A percentile compares a stretch with the other conserved stretches of the same genome.
Conservation (phyloP, 441 rosid genomes). For the Adansonia gregorii region DNA sequence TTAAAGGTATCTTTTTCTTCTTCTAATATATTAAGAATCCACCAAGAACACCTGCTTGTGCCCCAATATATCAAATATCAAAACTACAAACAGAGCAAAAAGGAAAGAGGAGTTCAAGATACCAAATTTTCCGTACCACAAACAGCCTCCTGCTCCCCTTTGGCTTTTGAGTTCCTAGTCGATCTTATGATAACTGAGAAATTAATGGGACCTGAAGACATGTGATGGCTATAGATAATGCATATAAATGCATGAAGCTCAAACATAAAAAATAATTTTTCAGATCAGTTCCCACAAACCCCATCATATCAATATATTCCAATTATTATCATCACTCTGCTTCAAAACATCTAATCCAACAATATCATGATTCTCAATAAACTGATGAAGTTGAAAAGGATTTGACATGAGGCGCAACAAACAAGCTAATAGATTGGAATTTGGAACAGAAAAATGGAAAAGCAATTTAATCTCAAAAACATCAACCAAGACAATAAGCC, state of each 20-base stretch:
- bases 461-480: not conserved
- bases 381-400: not conserved
- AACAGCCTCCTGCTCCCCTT: not conserved
- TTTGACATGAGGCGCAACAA: not conserved
- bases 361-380: not conserved
- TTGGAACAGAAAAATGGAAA: not conserved
- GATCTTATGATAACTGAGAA: not conserved
- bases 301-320: not conserved
- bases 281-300: not conserved
- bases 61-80: not conserved
- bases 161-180: not conserved
- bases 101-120: not conserved
- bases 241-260: not conserved
- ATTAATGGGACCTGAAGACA: slow-evolving; percentile 10
- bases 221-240: slow-evolving; percentile 4
- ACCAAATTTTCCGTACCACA: not conserved
- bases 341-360: not conserved
- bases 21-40: not conserved
- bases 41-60: not conserved
- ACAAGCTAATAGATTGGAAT: not conserved
- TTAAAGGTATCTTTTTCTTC: not conserved
- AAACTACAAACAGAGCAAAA: not conserved
- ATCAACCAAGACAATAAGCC: not conserved
- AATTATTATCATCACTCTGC: not conserved
- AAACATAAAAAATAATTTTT: not conserved